These are phyloP conservation scores for Boletales sp. DNA, from an alignment of 768 basidiomycete species.

Conservation along the genomic window DNA sequence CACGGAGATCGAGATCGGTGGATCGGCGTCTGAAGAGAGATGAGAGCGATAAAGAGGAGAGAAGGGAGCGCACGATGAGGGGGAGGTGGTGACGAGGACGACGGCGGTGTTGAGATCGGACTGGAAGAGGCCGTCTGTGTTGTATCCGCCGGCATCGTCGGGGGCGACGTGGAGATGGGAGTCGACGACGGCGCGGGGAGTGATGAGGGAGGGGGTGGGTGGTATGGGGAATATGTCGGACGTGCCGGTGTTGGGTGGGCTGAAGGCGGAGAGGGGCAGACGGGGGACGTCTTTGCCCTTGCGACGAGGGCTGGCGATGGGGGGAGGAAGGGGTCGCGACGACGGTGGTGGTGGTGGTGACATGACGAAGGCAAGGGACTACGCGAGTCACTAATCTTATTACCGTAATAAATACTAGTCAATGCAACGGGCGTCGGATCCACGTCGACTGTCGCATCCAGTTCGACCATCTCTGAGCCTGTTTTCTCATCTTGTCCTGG, in stretches of 20 bases:
- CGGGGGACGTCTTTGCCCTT: conserved; percentile 66
- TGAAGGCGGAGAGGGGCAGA: conserved; percentile 75
- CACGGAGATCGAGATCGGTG: conserved; percentile 27
- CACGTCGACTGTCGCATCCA: conserved; percentile 23
- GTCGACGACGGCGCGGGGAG: conserved; percentile 65
- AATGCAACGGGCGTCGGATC: too few species aligned
- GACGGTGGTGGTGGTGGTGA: background rate
- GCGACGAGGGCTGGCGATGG: conserved; percentile 42
- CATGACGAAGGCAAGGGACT: too few species aligned
- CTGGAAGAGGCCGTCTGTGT: conserved; percentile 35
- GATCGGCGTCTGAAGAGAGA: conserved; percentile 15
- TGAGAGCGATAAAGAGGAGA: background rate
- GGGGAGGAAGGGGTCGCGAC: too few species aligned
- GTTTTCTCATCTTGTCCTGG: conserved; percentile 15
- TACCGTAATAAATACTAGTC: too few species aligned
- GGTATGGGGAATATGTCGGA: conserved; percentile 66
- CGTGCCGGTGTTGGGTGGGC: conserved; percentile 63
- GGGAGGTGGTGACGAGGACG: conserved; percentile 52
- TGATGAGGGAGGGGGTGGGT: conserved; percentile 62
- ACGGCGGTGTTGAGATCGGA: conserved; percentile 54
- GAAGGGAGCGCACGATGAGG: conserved; percentile 35
- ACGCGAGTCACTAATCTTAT: too few species aligned
- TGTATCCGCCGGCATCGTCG: conserved; percentile 2
- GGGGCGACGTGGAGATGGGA: conserved; percentile 51
- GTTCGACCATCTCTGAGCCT: conserved; percentile 25